A percentile compares a stretch with the other conserved stretches of the same genome.
phyloP scores from a whole-genome alignment of 2,329 filamentous ascomycete species.

The Fusarium mangiferae region DNA sequence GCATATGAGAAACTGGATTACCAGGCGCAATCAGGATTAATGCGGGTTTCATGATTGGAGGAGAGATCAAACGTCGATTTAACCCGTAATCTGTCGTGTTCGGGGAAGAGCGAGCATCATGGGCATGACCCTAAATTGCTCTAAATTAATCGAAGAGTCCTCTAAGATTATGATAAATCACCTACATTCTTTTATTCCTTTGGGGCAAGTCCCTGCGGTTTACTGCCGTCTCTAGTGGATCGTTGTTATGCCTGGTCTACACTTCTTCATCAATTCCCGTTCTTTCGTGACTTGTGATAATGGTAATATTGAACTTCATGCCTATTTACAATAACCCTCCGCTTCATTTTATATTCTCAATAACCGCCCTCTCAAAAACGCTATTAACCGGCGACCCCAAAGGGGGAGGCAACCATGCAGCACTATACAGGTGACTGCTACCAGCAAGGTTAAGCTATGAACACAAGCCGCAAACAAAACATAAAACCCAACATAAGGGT shows the following conservation, averaged over 20 bases:
- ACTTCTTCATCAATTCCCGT: not conserved
- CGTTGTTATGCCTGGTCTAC: too few species aligned
- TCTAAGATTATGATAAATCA: not conserved
- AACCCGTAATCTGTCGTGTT: not conserved
- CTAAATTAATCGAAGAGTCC: not conserved
- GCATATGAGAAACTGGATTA: not conserved
- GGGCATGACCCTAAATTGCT: not conserved
- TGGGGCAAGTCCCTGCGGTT: fast-evolving
- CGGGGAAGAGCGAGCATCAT: not conserved
- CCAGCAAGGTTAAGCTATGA: too few species aligned
- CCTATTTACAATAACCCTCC: fast-evolving
- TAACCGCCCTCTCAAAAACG: not conserved
- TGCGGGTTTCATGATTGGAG: not conserved
- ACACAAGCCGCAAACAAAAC: too few species aligned
- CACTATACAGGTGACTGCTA: too few species aligned
- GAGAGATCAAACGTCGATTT: not conserved
- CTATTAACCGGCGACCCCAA: too few species aligned
- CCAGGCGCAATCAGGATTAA: not conserved
- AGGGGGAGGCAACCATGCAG: too few species aligned
- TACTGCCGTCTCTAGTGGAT: not conserved
- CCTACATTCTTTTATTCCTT: fast-evolving
- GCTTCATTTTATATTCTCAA: fast-evolving
- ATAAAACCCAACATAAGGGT: too few species aligned
- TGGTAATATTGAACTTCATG: fast-evolving
- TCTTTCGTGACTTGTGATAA: fast-evolving